phyloP scores from a whole-genome alignment of 805 yeast genomes.

The Lipomyces japonicus region DNA sequence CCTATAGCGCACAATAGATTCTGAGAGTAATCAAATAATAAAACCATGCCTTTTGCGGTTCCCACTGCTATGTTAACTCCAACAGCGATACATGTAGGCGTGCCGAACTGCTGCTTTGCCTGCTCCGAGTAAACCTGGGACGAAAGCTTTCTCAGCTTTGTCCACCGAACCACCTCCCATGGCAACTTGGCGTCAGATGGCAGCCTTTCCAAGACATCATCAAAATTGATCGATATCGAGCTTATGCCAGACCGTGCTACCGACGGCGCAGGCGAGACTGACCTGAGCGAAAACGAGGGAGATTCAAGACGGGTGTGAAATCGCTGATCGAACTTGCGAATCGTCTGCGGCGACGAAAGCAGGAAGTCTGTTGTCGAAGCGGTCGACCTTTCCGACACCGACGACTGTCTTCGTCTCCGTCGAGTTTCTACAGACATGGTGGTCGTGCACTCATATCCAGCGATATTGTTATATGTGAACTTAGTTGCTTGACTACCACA shows the following conservation, averaged over 20 bases:
- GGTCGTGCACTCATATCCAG: too few species aligned
- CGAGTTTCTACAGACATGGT: too few species aligned
- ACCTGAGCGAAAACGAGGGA: constrained; percentile 23
- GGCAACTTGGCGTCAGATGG: constrained; percentile 22
- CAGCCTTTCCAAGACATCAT: constrained; percentile 22
- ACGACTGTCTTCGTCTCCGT: neutral
- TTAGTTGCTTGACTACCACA: too few species aligned
- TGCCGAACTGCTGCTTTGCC: constrained; percentile 46
- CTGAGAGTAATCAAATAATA: constrained; percentile 70
- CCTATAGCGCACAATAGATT: constrained; percentile 46
- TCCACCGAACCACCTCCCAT: constrained; percentile 40
- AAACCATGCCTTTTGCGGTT: constrained; percentile 60
- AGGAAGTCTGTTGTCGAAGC: constrained; percentile 18
- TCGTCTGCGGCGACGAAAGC: constrained; percentile 17
- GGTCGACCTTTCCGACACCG: neutral
- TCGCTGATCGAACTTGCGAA: constrained; percentile 28
- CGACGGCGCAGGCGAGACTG: constrained; percentile 21
- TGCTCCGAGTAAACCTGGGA: constrained; percentile 38
- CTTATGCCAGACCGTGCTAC: constrained; percentile 21
- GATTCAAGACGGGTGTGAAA: constrained; percentile 27
- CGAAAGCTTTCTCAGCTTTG: constrained; percentile 43
- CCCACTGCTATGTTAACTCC: constrained; percentile 59
- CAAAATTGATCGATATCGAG: constrained; percentile 18
- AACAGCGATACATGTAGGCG: constrained; percentile 46
- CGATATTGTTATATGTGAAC: neutral